Evolutionary conservation across 225 moss, liverwort and hornwort species (phyloP), one percentile per base, ranked within the genome.

Genomic region (Bryoerythrophyllum caledonicum): DNA sequence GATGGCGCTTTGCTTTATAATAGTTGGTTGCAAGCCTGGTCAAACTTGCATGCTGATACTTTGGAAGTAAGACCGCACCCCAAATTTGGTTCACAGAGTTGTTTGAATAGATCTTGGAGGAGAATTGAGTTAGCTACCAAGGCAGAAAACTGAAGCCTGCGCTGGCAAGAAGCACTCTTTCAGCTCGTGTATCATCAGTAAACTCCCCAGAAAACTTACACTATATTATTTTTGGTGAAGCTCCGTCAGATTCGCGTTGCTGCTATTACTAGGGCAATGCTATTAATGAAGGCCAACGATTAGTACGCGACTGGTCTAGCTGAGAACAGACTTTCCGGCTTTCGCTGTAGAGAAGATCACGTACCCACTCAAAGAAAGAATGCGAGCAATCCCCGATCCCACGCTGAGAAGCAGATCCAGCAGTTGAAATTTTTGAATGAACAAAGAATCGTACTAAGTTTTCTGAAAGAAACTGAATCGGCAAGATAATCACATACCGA

Each of bases 271-370:
- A 43, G 16, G 58, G 27, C 43, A 30, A 72, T 72, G 38, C 63
- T 72, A 65, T 71, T 75, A 41, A 55, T 62, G 63, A 73, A 62
- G 72, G 54, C 21, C 43, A 71, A 61, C 71, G 61, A 21, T 63
- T 67, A 56, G 46, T 61, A 27, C 37, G 55, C 37, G 63, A 34
- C 25, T 60, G 49, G 72, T 68, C 76, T 72, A 72, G 73, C 73
- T 76, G 49, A 72, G 54, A 68, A 35, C 17, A 61, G 63, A 44
- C 63, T 46, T 53, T 60, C 21, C 21, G 12, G 37, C 75, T 79
- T 72, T 79, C 72, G 63, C 76, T 80, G 63, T 76, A 40, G 73
- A 76, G 69, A 73, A 41, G 23, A 21, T 68, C 68, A 76, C 68
- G 56, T 41, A 68, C 58, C 79, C 83, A 79, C 35, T 80, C 59